A percentile compares a stretch with the other conserved stretches of the same genome.
These are phyloP conservation scores for Patellaria atrata DNA, from an alignment of 495 filamentous ascomycete species.

Conservation along the genomic window DNA sequence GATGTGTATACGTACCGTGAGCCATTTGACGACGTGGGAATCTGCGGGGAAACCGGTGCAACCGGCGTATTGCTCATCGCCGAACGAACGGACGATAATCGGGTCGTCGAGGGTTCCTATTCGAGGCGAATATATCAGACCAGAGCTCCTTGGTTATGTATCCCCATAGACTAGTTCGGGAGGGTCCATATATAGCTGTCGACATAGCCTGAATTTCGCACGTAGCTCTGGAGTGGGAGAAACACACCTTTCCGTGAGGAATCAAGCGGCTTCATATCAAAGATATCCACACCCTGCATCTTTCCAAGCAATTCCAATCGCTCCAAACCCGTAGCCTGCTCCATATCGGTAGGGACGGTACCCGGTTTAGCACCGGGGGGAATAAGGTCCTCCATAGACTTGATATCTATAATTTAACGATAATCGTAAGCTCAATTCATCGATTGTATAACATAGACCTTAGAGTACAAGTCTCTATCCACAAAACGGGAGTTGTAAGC, in stretches of 20 bases:
- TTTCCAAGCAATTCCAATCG: slow-evolving; percentile 97
- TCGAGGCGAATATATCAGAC: no score
- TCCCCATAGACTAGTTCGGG: neutral
- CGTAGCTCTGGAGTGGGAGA: no score
- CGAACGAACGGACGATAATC: slow-evolving; percentile 73
- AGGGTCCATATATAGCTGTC: neutral
- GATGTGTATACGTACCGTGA: slow-evolving; percentile 50
- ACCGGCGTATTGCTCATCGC: slow-evolving; percentile 91
- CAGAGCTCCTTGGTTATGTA: slow-evolving; percentile 2
- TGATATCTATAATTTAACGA: slow-evolving; percentile 49
- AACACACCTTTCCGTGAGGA: slow-evolving; percentile 65
- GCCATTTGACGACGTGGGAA: slow-evolving; percentile 80
- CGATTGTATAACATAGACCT: neutral
- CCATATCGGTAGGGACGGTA: slow-evolving; percentile 79
- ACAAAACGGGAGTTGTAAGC: slow-evolving; percentile 3
- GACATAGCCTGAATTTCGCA: neutral
- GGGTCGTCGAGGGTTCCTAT: slow-evolving; percentile 88
- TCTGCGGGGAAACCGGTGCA: slow-evolving; percentile 91
- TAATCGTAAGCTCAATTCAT: neutral
- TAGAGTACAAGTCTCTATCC: neutral
- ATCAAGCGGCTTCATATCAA: slow-evolving; percentile 95
- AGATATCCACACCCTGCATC: slow-evolving; percentile 96
- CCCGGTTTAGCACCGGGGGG: slow-evolving; percentile 67
- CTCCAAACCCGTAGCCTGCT: slow-evolving; percentile 93
- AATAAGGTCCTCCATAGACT: slow-evolving; percentile 63